phyloP scores from a whole-genome alignment of 139 green algal genomes.

The Volvox reticuliferus region DNA sequence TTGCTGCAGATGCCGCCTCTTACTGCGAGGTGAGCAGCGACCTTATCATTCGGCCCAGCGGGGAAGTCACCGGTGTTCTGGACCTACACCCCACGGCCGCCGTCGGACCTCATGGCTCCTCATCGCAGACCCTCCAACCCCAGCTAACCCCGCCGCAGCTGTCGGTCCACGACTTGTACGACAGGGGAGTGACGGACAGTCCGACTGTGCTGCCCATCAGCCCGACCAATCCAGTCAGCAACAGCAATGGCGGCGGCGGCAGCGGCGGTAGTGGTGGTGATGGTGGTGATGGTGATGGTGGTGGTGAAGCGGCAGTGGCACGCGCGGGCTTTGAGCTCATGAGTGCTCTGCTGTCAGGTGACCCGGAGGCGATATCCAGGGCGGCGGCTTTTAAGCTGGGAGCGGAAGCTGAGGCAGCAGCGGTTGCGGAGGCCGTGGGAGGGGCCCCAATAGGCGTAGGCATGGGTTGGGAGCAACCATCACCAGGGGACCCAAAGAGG shows the following conservation, averaged over 20 bases:
- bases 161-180: neutral
- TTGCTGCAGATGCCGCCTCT: neutral
- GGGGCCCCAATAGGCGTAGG: neutral
- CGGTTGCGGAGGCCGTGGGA: neutral
- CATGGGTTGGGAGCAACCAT: neutral
- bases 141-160: too few relatives aligned
- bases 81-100: neutral
- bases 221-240: too few relatives aligned
- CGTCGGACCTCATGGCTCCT: neutral
- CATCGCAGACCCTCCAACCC: too few relatives aligned
- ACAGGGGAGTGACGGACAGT: too few relatives aligned
- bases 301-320: too few relatives aligned
- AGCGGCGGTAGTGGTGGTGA: neutral
- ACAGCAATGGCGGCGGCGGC: neutral
- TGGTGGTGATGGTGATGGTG: neutral
- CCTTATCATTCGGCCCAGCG: slow-evolving; percentile 8
- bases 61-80: slow-evolving; percentile 1
- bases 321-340: slow-evolving; percentile 1
- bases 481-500: neutral
- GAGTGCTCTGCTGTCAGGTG: slow-evolving; percentile 18
- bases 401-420: neutral
- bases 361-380: neutral
- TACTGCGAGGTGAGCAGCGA: neutral
- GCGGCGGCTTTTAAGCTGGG: slow-evolving; percentile 7
- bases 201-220: neutral